phyloP scores from a whole-genome alignment of 441 rosid genomes.

The Geranium incanum region DNA sequence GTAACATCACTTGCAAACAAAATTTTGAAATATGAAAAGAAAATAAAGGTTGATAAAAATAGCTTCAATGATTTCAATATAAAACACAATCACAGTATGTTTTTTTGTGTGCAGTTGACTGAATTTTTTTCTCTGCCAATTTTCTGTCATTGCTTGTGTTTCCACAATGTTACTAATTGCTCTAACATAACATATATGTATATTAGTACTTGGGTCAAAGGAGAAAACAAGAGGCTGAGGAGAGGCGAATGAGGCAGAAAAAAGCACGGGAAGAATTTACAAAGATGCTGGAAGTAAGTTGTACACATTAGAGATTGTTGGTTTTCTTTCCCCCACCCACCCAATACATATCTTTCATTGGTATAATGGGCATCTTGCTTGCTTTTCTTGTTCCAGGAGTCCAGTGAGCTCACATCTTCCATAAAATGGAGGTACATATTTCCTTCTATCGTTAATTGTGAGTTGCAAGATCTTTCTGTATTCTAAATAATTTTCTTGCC shows the following conservation, averaged over 20 bases:
- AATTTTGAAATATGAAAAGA: not conserved
- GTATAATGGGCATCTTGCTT: slow-evolving; percentile 18
- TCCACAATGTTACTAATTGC: slow-evolving; percentile 4
- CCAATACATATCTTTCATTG: slow-evolving; percentile 19
- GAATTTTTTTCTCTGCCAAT: slow-evolving; percentile 9
- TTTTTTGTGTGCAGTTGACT: slow-evolving; percentile 15
- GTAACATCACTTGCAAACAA: slow-evolving; percentile 31
- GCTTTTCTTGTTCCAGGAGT: slow-evolving; percentile 55
- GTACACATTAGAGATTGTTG: slow-evolving; percentile 15
- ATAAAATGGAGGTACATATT: slow-evolving; percentile 76
- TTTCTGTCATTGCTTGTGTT: slow-evolving; percentile 5
- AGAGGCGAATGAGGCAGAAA: slow-evolving; percentile 86
- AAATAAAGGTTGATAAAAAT: not conserved
- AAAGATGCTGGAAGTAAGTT: slow-evolving; percentile 87
- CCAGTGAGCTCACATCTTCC: slow-evolving; percentile 70
- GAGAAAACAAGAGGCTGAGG: slow-evolving; percentile 90
- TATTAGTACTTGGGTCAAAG: slow-evolving; percentile 91
- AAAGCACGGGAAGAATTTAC: slow-evolving; percentile 85
- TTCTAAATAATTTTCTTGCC: slow-evolving; percentile 26
- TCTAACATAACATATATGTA: slow-evolving; percentile 15
- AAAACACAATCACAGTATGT: not conserved
- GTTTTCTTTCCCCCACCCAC: slow-evolving; percentile 10
- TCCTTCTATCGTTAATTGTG: slow-evolving; percentile 8
- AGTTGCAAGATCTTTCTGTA: slow-evolving; percentile 21
- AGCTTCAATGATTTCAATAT: not conserved